Evolutionary conservation across 306 rosid genomes (phyloP).

Genomic region (Betula pendula): DNA sequence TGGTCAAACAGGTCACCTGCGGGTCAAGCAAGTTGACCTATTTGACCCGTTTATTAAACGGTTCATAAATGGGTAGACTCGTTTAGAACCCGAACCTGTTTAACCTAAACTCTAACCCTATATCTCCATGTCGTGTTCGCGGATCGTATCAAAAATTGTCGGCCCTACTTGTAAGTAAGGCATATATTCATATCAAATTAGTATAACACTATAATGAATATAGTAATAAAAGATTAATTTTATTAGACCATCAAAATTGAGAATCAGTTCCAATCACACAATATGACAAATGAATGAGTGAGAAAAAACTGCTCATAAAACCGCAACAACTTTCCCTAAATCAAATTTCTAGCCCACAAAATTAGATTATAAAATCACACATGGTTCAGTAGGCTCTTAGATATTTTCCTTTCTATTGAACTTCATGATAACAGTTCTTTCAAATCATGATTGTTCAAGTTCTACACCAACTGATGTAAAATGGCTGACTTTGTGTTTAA

Average conservation of each 20-base stretch:
- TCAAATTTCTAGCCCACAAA: background rate
- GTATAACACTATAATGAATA: background rate
- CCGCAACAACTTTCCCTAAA: background rate
- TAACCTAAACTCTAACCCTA: too few species aligned
- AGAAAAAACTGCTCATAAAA: background rate
- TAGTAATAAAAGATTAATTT: background rate
- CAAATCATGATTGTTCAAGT: too few species aligned
- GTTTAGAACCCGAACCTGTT: too few species aligned
- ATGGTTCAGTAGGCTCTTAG: background rate
- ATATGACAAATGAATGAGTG: background rate
- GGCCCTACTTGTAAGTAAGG: background rate
- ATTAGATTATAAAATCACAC: conserved; percentile 1
- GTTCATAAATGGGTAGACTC: too few species aligned
- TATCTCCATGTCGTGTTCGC: too few species aligned
- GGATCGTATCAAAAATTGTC: too few species aligned
- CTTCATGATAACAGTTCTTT: too few species aligned
- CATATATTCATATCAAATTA: background rate
- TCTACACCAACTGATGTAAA: too few species aligned
- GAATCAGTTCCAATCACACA: background rate
- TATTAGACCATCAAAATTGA: background rate
- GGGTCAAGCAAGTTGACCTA: too few species aligned
- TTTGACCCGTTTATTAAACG: too few species aligned
- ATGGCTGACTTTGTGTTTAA: too few species aligned
- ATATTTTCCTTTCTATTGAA: background rate
- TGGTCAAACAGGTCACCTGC: too few species aligned